phyloP scores from a whole-genome alignment of 352 stramenopile genomes.

The Phytophthora idaei region DNA sequence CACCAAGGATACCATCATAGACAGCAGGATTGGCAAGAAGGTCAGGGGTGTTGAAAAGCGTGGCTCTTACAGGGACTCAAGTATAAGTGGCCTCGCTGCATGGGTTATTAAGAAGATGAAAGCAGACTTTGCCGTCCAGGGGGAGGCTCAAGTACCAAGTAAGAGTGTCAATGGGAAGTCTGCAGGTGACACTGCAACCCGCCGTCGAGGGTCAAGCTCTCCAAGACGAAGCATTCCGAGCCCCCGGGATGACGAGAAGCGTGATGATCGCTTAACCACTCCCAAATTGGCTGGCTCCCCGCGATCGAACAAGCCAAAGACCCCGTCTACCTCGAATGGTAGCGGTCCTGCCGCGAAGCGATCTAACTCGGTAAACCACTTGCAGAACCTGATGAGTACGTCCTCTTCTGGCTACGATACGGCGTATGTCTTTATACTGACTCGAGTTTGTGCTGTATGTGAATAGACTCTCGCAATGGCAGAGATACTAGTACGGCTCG shows the following conservation, averaged over 20 bases:
- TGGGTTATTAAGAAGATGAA: slow-evolving; percentile 74
- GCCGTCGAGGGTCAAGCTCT: slow-evolving; percentile 10
- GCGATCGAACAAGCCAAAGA: slow-evolving; percentile 22
- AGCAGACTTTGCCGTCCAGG: slow-evolving; percentile 25
- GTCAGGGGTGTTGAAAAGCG: slow-evolving; percentile 48
- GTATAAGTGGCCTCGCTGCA: slow-evolving; percentile 47
- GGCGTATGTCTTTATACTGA: slow-evolving; percentile 6
- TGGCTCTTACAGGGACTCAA: slow-evolving; percentile 26
- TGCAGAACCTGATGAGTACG: slow-evolving; percentile 63
- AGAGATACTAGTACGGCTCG: slow-evolving; percentile 25
- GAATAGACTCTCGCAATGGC: slow-evolving; percentile 36
- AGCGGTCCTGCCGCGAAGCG: slow-evolving; percentile 22
- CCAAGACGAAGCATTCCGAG: slow-evolving; percentile 7
- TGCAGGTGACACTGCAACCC: slow-evolving; percentile 16
- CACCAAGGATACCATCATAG: slow-evolving; percentile 42
- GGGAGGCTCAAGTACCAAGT: slow-evolving; percentile 19
- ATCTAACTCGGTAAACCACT: slow-evolving; percentile 70
- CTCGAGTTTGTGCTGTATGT: slow-evolving; percentile 8
- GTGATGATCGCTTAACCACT: slow-evolving; percentile 5
- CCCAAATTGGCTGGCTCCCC: slow-evolving; percentile 10
- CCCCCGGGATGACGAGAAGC: slow-evolving; percentile 10
- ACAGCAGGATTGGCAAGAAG: slow-evolving; percentile 63
- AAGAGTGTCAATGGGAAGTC: slow-evolving; percentile 12
- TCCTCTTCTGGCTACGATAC: slow-evolving; percentile 4
- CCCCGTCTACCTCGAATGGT: slow-evolving; percentile 13